Base-by-base conservation (phyloP, 306 rosid genomes). In the Lathyrus aphaca region DNA sequence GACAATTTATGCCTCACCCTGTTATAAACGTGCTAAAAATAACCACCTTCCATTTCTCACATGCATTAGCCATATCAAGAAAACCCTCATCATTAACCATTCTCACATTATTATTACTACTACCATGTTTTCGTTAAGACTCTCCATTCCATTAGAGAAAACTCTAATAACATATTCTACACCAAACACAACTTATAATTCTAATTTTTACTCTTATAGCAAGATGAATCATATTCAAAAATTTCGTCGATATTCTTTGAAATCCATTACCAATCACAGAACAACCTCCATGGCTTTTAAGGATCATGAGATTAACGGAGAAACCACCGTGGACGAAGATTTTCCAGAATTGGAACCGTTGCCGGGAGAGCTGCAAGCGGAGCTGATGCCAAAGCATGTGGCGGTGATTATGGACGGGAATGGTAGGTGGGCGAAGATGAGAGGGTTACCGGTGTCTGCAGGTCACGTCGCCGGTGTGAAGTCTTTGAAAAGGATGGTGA, bases 331-430 rank as follows among this genome's bases (percentile, higher is more conserved):
- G 7, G 68, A 59, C 15, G 54, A 9, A 48, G 23, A 48, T 6
- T 44, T 50, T 64, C 44, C 14, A 0, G 83, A 71, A 70, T 89
- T 19, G 1, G 87, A 82, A 71, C 79, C 79, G 25, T 0, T 85
- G 6, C 96, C 90, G 8, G 43, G 9, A 4, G 87, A 67, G 25
- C 90, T 91, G 2, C 50, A 17, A 32, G 68, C 50, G 63, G 96
- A 89, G 60, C 37, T 81, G 75, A 79, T 91, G 88, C 96, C 94
- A 57, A 92, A 76, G 73, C 97, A 92, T 74, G 96, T 92, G 76
- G 97, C 95, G 23, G 81, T 92, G 45, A 91, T 92, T 5, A 84
- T 89, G 91, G 97, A 92, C 21, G 96, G 95, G 2, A 86, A 92
- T 38, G 84, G 80, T 53, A 70, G 96, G 83, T 92, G 97, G 95